phyloP scores from a whole-genome alignment of 2,329 filamentous ascomycete species.

The Macroventuria anomochaeta region DNA sequence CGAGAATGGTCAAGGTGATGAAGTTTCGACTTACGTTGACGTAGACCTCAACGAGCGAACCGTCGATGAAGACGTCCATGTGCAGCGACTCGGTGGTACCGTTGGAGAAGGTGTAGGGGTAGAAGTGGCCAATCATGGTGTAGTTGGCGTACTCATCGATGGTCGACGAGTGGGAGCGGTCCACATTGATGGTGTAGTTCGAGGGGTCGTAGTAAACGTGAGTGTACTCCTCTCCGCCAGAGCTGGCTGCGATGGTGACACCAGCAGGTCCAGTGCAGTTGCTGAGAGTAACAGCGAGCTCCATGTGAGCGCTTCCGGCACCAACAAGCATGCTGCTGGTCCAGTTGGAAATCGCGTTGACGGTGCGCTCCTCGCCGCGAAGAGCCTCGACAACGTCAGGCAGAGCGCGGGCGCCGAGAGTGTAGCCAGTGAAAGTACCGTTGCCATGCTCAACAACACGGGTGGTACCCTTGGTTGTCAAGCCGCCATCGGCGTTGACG shows the following conservation, averaged over 20 bases:
- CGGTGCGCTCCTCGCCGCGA: constrained; percentile 34
- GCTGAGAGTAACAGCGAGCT: constrained; percentile 50
- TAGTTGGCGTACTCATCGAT: constrained; percentile 53
- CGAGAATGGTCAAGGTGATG: background rate
- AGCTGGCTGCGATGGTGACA: constrained; percentile 53
- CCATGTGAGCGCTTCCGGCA: constrained; percentile 48
- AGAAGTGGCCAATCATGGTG: constrained; percentile 56
- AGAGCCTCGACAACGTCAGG: constrained; percentile 54
- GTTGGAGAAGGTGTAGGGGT: constrained; percentile 51
- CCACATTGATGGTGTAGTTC: constrained; percentile 56
- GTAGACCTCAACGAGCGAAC: constrained; percentile 56
- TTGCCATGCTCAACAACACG: constrained; percentile 44
- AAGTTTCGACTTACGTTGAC: constrained; percentile 46
- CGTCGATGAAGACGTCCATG: constrained; percentile 57
- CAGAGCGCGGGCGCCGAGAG: constrained; percentile 53
- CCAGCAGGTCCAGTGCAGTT: constrained; percentile 51
- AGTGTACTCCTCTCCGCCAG: constrained; percentile 54
- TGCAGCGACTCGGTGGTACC: constrained; percentile 49
- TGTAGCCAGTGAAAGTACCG: constrained; percentile 53
- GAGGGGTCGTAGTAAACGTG: constrained; percentile 54
- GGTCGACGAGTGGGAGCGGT: constrained; percentile 52
- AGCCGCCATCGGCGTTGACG: constrained; percentile 42
- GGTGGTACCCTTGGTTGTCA: constrained; percentile 46
- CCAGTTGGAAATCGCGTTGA: constrained; percentile 25
- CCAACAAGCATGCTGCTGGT: constrained; percentile 33